Percentiles rank a stretch among this genome's conserved stretches.
These are phyloP conservation scores for Rhododendron henanense DNA, from an alignment of 148 eudicot genomes.

Conservation along the genomic window DNA sequence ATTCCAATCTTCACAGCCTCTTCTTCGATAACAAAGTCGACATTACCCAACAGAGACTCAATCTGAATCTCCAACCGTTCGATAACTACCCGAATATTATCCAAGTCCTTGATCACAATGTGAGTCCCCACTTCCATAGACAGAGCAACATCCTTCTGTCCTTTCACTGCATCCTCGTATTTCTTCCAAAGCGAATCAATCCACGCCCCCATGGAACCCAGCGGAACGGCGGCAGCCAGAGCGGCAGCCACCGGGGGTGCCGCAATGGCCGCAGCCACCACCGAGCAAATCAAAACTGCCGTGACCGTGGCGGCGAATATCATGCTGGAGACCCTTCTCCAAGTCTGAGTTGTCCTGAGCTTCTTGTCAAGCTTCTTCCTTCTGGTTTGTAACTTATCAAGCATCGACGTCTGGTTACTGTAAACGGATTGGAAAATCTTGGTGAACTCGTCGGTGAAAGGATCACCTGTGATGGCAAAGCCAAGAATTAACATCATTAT, in stretches of 20 bases:
- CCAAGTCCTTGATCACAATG: constrained; percentile 85
- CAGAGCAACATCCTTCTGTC: constrained; percentile 74
- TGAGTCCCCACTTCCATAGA: constrained; percentile 85
- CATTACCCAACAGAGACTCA: constrained; percentile 45
- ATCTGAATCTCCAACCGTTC: constrained; percentile 73
- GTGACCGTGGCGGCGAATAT: constrained; percentile 84
- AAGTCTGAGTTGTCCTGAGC: constrained; percentile 60
- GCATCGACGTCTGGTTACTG: constrained; percentile 66
- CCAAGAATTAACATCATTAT: neutral
- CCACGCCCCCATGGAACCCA: constrained; percentile 94
- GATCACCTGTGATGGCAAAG: neutral
- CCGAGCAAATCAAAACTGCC: constrained; percentile 82
- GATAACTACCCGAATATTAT: constrained; percentile 63
- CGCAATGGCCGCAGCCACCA: constrained; percentile 87
- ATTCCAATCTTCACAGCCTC: constrained; percentile 74
- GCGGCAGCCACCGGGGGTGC: constrained; percentile 88
- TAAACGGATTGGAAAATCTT: constrained; percentile 42
- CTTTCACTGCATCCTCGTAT: constrained; percentile 72
- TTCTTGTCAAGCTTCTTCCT: constrained; percentile 86
- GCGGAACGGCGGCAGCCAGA: constrained; percentile 73
- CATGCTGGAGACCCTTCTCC: constrained; percentile 80
- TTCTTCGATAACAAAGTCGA: constrained; percentile 51
- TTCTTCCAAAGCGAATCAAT: constrained; percentile 77
- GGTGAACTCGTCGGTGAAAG: neutral
- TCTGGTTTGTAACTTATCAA: constrained; percentile 62